Base-by-base conservation (phyloP, 768 basidiomycete genomes). In the Trametes meyenii region DNA sequence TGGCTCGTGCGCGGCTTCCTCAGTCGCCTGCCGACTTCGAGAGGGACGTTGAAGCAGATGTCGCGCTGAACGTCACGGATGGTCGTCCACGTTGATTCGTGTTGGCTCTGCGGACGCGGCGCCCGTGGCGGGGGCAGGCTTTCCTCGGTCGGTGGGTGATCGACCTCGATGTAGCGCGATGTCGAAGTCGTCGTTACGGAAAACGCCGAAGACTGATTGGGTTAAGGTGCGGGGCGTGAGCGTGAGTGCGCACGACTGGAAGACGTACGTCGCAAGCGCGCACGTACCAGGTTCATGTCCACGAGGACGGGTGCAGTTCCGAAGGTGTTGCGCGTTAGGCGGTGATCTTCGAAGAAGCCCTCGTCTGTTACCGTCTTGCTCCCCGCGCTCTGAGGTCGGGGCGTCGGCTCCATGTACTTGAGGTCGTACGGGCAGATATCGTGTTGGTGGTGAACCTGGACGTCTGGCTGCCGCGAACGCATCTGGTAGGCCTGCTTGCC, bases 101-200 rank as follows among this genome's bases (percentile, higher is more conserved):
- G 52, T 44, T 42, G 43, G 38, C 42, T 59, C 57, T 54, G 38
- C 54, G 50, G 33, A 16, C 55, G 21, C 42, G 16, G 42, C 36
- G 19, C 24, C 46, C 49, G 57, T 53, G 46, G 33, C 26, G 23
- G 21, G 21, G 26, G 17, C 29, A 19, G 39, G 26, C 14, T 45
- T 2, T 38, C 40, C 19, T 42, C 50, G n/a, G 50, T 11, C 23
- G 45, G 49, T 5, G 51, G 69, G 39, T 60, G 52, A 57, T 66
- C 67, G 62, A 76, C 70, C 58, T 74, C 73, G 58, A 76, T 69
- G 56, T 74, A 76, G 26, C 68, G 66, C 17, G 71, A 72, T 8
- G 74, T 76, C 26, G 74, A 76, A 4, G 74, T 74, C n/a, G 74
- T 75, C 49, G 74, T 72, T 16, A 74, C 70, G 29, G 74, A 75